Percentiles rank a stretch among this genome's conserved stretches.
phyloP scores from a whole-genome alignment of 495 filamentous ascomycete genomes.

The Xylona heveae region DNA sequence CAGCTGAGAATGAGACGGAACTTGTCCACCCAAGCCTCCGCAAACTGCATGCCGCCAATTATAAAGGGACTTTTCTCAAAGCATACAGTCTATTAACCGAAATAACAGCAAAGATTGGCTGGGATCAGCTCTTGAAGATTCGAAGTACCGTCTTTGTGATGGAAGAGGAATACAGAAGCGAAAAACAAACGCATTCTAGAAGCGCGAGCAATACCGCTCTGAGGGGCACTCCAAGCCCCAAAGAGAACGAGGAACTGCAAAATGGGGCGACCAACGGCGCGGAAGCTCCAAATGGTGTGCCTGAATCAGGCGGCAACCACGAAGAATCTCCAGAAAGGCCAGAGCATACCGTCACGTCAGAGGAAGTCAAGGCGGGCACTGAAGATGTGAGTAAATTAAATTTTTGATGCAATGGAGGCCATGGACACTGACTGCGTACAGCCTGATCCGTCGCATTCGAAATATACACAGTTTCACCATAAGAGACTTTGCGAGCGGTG shows the following conservation, averaged over 20 bases:
- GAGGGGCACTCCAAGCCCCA: conserved; percentile 38
- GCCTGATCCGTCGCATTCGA: conserved; percentile 24
- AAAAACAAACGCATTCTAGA: conserved; percentile 44
- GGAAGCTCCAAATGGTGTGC: conserved; percentile 18
- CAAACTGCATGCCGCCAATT: conserved; percentile 67
- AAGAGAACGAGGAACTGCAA: conserved; percentile 35
- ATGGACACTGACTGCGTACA: too few species aligned
- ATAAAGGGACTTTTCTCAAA: conserved; percentile 86
- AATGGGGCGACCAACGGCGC: conserved; percentile 16
- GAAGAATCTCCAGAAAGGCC: conserved; percentile 35
- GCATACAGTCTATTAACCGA: conserved; percentile 88
- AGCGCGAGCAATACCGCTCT: conserved; percentile 61
- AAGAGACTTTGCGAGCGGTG: conserved; percentile 94
- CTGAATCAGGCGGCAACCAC: conserved; percentile 10
- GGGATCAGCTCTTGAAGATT: conserved; percentile 86
- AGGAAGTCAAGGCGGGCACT: conserved; percentile 55
- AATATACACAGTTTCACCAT: conserved; percentile 62
- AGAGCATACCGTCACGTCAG: conserved; percentile 59
- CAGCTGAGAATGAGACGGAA: conserved; percentile 47
- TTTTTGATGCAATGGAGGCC: too few species aligned
- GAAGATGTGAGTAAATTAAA: conserved; percentile 50
- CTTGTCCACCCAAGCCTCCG: conserved; percentile 71
- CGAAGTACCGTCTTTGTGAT: conserved; percentile 96
- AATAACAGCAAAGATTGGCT: conserved; percentile 85
- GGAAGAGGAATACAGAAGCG: conserved; percentile 92